These are phyloP conservation scores for Styphnolobium japonicum DNA, from an alignment of 306 rosid species.

Conservation along the genomic window DNA sequence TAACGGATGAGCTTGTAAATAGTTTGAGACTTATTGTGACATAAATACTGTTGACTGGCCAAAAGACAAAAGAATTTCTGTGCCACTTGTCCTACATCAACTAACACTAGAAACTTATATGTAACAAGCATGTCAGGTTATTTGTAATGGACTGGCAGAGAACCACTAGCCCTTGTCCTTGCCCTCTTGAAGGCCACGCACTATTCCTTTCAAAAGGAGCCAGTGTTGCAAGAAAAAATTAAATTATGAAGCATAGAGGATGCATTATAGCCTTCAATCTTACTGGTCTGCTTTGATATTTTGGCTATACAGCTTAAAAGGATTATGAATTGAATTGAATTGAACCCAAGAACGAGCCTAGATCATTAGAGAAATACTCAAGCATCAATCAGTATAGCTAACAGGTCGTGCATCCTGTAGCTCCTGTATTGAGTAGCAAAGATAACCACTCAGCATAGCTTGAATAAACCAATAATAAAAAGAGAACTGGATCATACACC, in stretches of 20 bases:
- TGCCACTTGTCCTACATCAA: too few species aligned
- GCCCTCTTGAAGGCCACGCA: neutral
- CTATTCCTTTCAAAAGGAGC: neutral
- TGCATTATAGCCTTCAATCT: neutral
- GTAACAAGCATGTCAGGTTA: neutral
- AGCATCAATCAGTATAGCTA: neutral
- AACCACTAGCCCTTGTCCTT: neutral
- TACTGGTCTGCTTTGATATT: neutral
- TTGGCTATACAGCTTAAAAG: neutral
- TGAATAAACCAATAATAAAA: neutral
- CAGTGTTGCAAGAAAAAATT: too few species aligned
- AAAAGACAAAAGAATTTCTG: too few species aligned
- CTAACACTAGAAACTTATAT: neutral
- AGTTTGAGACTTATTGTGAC: too few species aligned
- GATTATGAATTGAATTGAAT: neutral
- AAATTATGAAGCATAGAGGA: neutral
- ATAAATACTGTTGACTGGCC: too few species aligned
- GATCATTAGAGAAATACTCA: neutral
- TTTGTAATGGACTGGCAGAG: neutral
- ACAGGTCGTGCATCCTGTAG: neutral
- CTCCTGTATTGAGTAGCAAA: neutral
- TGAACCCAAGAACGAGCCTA: neutral
- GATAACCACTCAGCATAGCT: neutral
- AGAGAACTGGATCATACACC: neutral
- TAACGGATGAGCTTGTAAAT: too few species aligned